phyloP scores from a whole-genome alignment of 164 flowering plant genomes.

The Vitis cinerea region DNA sequence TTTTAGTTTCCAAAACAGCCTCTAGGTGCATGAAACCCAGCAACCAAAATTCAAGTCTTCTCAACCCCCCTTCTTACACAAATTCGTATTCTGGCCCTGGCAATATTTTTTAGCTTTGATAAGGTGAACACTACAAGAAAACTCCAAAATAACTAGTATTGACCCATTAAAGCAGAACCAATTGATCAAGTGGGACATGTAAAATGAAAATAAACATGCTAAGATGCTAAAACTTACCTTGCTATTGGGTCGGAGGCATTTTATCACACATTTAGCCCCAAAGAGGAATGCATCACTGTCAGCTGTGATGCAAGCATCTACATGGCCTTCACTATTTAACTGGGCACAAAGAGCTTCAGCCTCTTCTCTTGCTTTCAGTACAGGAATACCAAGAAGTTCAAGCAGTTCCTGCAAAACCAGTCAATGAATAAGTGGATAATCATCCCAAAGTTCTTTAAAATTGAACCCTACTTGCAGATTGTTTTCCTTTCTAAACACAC shows the following conservation, averaged over 20 bases:
- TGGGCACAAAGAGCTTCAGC: conserved; percentile 97
- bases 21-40: too few relatives aligned
- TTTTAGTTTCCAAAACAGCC: too few relatives aligned
- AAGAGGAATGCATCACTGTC: conserved; percentile 95
- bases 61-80: too few relatives aligned
- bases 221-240: conserved; percentile 42
- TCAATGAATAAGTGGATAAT: conserved; percentile 3
- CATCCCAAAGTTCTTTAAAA: background rate
- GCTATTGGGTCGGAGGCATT: conserved; percentile 59
- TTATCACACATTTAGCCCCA: conserved; percentile 90
- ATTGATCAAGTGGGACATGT: background rate
- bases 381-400: conserved; percentile 87
- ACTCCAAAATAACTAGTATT: background rate
- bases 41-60: too few relatives aligned
- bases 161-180: background rate
- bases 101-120: too few relatives aligned
- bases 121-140: too few relatives aligned
- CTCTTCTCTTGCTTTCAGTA: conserved; percentile 72
- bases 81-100: too few relatives aligned
- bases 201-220: background rate
- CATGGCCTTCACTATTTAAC: conserved; percentile 72
- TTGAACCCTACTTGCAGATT: too few relatives aligned
- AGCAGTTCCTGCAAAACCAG: conserved; percentile 63
- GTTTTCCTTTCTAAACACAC: too few relatives aligned
- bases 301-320: conserved; percentile 90